Percentiles rank a stretch among this genome's conserved stretches.
Conservation (phyloP, 225 moss, liverwort and hornwort genomes). For the Marchantia paleacea region DNA sequence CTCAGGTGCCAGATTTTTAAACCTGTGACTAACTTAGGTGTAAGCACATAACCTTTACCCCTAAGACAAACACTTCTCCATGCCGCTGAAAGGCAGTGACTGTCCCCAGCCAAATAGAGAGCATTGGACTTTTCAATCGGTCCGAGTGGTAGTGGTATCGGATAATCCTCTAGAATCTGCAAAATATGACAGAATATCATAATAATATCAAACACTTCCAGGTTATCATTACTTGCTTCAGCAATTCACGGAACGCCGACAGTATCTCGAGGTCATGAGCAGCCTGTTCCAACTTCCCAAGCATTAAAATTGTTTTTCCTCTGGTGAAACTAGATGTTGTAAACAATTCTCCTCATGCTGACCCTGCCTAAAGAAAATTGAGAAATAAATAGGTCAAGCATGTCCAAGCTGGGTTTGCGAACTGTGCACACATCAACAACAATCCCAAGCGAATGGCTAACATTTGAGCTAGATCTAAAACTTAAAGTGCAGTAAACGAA, state of each 20-base stretch:
- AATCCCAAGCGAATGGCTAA: not conserved
- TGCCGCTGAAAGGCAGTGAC: slow-evolving; percentile 49
- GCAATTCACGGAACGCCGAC: not conserved
- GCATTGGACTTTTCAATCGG: slow-evolving; percentile 21
- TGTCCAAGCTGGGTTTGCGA: not conserved
- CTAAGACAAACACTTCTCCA: slow-evolving; percentile 41
- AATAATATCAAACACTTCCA: not conserved
- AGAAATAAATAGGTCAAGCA: not conserved
- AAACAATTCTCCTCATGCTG: no score
- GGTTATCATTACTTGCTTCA: not conserved
- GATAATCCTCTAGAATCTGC: slow-evolving; percentile 37
- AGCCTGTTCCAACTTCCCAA: not conserved
- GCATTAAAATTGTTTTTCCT: no score
- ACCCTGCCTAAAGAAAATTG: no score
- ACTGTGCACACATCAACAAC: not conserved
- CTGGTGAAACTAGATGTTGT: no score
- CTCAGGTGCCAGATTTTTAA: slow-evolving; percentile 51
- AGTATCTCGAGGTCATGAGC: not conserved
- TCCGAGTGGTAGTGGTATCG: slow-evolving; percentile 32
- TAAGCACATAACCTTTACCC: slow-evolving; percentile 26
- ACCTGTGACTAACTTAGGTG: slow-evolving; percentile 38
- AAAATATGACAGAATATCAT: not conserved
- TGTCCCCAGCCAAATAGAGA: slow-evolving; percentile 43
- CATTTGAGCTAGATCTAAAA: not conserved
- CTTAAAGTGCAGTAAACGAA: not conserved